phyloP scores from a whole-genome alignment of 371 early-diverging fungal genomes.

The Mycotypha africana region DNA sequence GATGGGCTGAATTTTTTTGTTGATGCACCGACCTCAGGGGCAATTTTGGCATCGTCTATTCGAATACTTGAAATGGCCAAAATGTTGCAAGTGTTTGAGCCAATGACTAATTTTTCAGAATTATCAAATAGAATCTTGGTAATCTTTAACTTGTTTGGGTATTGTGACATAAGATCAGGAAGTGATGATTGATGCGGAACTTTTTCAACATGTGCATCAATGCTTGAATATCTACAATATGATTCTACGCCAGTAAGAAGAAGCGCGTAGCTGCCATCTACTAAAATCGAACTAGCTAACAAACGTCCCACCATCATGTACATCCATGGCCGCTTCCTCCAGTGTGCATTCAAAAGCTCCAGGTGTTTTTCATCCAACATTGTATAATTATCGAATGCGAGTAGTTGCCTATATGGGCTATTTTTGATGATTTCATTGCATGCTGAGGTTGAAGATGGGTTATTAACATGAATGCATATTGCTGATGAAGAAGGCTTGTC shows the following conservation, averaged over 20 bases:
- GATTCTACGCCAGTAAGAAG: conserved; percentile 2
- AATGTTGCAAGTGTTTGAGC: neutral
- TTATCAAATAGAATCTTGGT: conserved; percentile 1
- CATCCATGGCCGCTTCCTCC: conserved; percentile 1
- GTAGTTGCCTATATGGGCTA: neutral
- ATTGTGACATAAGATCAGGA: neutral
- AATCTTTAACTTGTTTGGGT: conserved; percentile 4
- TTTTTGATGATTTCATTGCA: neutral
- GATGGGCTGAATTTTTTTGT: neutral
- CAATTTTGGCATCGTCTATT: conserved; percentile 3
- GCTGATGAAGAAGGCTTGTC: neutral
- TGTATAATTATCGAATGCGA: neutral
- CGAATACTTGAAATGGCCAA: conserved; percentile 5
- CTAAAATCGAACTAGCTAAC: conserved; percentile 1
- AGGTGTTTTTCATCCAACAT: neutral
- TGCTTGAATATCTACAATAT: conserved; percentile 3
- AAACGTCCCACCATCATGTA: neutral
- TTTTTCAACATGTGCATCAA: conserved; percentile 2
- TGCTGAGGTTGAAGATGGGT: neutral
- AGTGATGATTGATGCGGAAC: conserved; percentile 1
- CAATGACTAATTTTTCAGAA: neutral
- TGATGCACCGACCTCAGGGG: conserved; percentile 1
- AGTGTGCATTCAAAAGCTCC: conserved; percentile 1
- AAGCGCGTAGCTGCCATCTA: conserved; percentile 2
- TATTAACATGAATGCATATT: neutral